Base-by-base conservation (phyloP, 305 asterid species). In the Lippia alba region DNA sequence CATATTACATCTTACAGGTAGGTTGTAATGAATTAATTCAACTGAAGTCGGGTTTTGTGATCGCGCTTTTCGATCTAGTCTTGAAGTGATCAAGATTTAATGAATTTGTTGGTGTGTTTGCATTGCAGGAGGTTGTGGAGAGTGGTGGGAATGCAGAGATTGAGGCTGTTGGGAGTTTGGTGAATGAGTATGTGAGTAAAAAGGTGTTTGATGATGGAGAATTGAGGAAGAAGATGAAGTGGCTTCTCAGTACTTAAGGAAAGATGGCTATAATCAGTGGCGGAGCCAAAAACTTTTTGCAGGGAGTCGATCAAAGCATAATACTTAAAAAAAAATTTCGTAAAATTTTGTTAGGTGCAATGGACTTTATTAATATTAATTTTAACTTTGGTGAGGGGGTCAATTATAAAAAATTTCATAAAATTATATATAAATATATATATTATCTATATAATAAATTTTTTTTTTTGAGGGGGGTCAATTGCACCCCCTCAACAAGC, bases 1-100 rank as follows among this genome's bases (percentile, higher is more conserved):
- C 58, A 18, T 41, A 55, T 48, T 61, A 77, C 56, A 61, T 77
- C 71, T 62, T 77, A 48, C 72, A 72, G 78, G 81, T 67, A 67
- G 2, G 14, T 12, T 49, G n/a, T 14, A 14, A 14, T 4, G 55
- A 12, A n/a, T 49, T 12, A 3, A 4, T 54, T 20, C 4, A 17
- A 1, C 24, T 18, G 1, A 51, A 51, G 11, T 51, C 34, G 14
- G 15, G 30, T 58, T 44, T 41, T 17, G n/a, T n/a, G n/a, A n/a
- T n/a, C n/a, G n/a, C 14, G 10, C 12, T 2, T 24, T 19, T 41
- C 24, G 14, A 12, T 16, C 48, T 39, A 8, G 20, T 12, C 6
- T 9, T 7, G 8, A 24, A 3, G 30, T 24, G 30, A 24, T 24
- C 30, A 8, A 36, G 9, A 36, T 36, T 36, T 36, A 0, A n/a